phyloP scores from a whole-genome alignment of 129 eudicot species.

The Apium graveolens region DNA sequence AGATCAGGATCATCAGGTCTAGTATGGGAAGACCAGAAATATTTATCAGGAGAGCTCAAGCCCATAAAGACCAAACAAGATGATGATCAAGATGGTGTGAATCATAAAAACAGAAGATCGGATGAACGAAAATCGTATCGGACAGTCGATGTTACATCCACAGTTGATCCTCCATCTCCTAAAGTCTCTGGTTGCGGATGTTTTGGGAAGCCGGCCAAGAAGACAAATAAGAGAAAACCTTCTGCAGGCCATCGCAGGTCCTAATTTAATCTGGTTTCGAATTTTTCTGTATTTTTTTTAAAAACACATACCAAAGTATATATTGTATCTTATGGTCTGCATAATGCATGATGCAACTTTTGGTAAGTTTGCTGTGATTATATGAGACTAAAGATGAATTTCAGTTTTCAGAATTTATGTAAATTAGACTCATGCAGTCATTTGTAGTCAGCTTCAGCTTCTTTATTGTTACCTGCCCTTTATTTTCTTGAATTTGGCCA shows the following conservation, averaged over 20 bases:
- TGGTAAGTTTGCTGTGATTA: neutral
- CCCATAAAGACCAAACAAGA: conserved; percentile 34
- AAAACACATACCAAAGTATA: neutral
- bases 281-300: neutral
- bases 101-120: neutral
- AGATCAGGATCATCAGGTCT: conserved; percentile 80
- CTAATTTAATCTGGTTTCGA: conserved; percentile 1
- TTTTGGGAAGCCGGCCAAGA: conserved; percentile 41
- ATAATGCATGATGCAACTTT: too few species aligned
- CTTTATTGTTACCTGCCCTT: too few species aligned
- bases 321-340: neutral
- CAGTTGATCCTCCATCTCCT: conserved; percentile 73
- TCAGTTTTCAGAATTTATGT: neutral
- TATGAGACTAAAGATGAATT: neutral
- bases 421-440: neutral
- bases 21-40: conserved; percentile 68
- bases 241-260: conserved; percentile 25
- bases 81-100: conserved; percentile 4
- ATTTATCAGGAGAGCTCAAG: conserved; percentile 58
- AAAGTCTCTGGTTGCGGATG: conserved; percentile 70
- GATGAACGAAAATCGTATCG: conserved; percentile 21
- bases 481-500: too few species aligned
- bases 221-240: conserved; percentile 17
- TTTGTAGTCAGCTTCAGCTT: too few species aligned
- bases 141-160: conserved; percentile 44